Percentiles rank a stretch among this genome's conserved stretches.
Evolutionary conservation across 106 monocot species (phyloP).

Genomic region (Acanthochlamys bracteata): DNA sequence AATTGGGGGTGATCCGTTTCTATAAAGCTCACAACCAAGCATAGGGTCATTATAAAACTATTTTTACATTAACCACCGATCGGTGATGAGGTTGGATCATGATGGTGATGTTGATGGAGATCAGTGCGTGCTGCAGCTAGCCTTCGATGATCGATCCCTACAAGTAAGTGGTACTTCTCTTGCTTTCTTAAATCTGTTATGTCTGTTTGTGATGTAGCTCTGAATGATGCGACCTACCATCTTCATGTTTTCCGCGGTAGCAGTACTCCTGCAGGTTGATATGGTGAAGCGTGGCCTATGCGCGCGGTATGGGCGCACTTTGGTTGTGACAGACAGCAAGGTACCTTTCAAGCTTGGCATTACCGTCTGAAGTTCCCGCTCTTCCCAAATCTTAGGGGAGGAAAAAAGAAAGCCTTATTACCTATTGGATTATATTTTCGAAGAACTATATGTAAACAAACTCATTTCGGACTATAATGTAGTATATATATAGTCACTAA

Average conservation of each 20-base stretch:
- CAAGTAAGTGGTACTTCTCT: slow-evolving; percentile 34
- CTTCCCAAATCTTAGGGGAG: no score
- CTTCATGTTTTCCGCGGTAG: slow-evolving; percentile 32
- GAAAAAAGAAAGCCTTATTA: no score
- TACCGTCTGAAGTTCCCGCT: no score
- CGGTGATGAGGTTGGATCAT: slow-evolving; percentile 87
- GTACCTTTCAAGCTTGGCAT: slow-evolving; percentile 76
- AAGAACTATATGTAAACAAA: no score
- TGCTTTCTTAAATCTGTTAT: not conserved
- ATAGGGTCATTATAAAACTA: slow-evolving; percentile 98
- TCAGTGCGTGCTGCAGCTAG: slow-evolving; percentile 79
- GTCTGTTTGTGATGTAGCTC: not conserved
- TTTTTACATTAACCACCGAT: no score
- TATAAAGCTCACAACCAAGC: no score
- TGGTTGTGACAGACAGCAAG: slow-evolving; percentile 81
- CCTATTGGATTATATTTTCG: no score
- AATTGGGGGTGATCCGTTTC: no score
- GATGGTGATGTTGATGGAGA: slow-evolving; percentile 97
- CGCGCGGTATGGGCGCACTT: slow-evolving; percentile 95
- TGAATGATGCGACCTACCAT: no score
- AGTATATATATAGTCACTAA: no score
- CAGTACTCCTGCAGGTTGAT: slow-evolving; percentile 91
- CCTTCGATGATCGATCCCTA: no score
- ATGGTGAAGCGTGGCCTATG: slow-evolving; percentile 96
- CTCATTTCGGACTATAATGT: no score